phyloP scores from a whole-genome alignment of 345 rosid genomes.

The Geranium brycei region DNA sequence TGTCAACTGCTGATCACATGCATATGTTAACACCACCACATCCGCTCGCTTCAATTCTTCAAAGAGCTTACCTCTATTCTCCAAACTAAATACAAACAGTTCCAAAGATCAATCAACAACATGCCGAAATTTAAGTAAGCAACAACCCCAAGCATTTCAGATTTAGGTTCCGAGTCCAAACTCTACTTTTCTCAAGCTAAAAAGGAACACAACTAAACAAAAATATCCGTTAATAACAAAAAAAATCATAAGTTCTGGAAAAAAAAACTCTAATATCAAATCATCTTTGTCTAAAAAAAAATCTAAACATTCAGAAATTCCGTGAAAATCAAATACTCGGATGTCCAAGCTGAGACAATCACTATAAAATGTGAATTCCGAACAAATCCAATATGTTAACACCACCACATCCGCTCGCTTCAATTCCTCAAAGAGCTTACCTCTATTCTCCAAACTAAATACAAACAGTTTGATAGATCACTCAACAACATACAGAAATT shows the following conservation, averaged over 20 bases:
- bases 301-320: not conserved
- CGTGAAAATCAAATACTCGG: too few relatives aligned
- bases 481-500: not conserved
- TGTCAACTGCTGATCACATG: slow-evolving; percentile 56
- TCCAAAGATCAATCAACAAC: not conserved
- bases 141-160: too few relatives aligned
- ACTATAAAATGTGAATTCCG: too few relatives aligned
- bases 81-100: slow-evolving; percentile 32
- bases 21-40: slow-evolving; percentile 58
- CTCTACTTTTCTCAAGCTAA: too few relatives aligned
- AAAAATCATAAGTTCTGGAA: too few relatives aligned
- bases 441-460: slow-evolving; percentile 46
- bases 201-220: too few relatives aligned
- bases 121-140: not conserved
- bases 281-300: not conserved
- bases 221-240: too few relatives aligned
- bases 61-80: slow-evolving; percentile 53
- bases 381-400: slow-evolving; percentile 27
- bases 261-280: too few relatives aligned
- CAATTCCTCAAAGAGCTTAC: slow-evolving; percentile 49
- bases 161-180: not conserved
- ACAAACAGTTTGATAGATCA: slow-evolving; percentile 7
- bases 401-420: slow-evolving; percentile 63
- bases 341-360: too few relatives aligned
- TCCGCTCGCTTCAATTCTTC: slow-evolving; percentile 76